A percentile compares a stretch with the other conserved stretches of the same genome.
Evolutionary conservation across 768 basidiomycete species (phyloP).

Genomic region (Pholiota microspora): DNA sequence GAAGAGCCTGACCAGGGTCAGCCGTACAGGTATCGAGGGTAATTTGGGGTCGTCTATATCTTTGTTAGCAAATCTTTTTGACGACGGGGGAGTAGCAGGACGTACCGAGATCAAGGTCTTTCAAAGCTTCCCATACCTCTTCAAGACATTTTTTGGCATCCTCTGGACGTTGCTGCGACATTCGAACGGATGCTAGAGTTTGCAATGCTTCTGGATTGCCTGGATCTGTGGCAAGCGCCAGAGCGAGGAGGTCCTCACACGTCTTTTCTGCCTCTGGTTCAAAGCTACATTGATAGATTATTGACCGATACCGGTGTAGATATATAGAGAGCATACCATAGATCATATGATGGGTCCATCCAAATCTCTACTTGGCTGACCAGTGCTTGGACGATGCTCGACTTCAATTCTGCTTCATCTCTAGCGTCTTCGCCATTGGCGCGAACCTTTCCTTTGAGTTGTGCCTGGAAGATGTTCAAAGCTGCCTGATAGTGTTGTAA

Average conservation of each 20-base stretch:
- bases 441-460: conserved; percentile 74
- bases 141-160: conserved; percentile 75
- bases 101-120: conserved; percentile 58
- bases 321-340: conserved; percentile 56
- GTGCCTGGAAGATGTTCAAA: conserved; percentile 62
- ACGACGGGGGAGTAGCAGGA: not conserved
- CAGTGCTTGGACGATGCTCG: conserved; percentile 73
- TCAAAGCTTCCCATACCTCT: conserved; percentile 66
- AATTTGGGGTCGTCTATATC: conserved; percentile 59
- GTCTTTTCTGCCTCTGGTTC: conserved; percentile 79
- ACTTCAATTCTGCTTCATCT: conserved; percentile 60
- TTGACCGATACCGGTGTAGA: not conserved
- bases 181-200: conserved; percentile 78
- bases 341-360: conserved; percentile 89
- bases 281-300: conserved; percentile 46
- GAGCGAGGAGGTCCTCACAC: conserved; percentile 72
- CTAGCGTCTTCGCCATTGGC: conserved; percentile 35
- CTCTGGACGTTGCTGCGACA: conserved; percentile 83
- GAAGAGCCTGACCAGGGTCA: conserved; percentile 77
- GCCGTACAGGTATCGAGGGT: conserved; percentile 70
- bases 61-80: not conserved
- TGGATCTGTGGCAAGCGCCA: conserved; percentile 74
- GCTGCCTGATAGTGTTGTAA: conserved; percentile 80
- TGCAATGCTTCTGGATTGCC: conserved; percentile 79
- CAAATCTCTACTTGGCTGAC: conserved; percentile 92